phyloP scores from a whole-genome alignment of 2,329 filamentous ascomycete genomes.

The Coniochaeta sp. region DNA sequence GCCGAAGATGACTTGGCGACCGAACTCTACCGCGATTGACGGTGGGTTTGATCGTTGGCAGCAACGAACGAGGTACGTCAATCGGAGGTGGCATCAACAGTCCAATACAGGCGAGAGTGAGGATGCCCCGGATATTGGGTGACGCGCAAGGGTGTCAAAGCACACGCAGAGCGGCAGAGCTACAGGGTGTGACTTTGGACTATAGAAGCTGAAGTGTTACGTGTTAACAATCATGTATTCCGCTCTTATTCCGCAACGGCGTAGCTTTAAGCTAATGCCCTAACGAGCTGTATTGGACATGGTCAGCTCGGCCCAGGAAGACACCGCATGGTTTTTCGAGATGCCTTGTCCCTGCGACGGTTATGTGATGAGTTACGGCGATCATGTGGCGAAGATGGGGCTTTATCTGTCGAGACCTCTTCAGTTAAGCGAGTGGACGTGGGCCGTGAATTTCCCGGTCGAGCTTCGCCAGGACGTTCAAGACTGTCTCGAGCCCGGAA shows the following conservation, averaged over 20 bases:
- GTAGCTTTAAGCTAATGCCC: too few species aligned
- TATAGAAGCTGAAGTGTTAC: background rate
- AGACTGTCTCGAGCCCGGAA: background rate
- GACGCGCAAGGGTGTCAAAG: background rate
- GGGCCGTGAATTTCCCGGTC: background rate
- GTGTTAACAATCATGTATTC: too few species aligned
- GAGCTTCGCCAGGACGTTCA: background rate
- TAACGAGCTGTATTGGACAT: background rate
- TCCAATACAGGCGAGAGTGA: background rate
- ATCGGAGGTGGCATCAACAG: background rate
- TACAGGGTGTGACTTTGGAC: background rate
- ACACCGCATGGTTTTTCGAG: background rate
- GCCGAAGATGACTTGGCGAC: too few species aligned
- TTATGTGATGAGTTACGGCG: background rate
- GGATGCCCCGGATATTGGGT: background rate
- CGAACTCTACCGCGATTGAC: background rate
- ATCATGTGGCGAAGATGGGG: background rate
- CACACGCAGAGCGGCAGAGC: background rate
- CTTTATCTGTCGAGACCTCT: background rate
- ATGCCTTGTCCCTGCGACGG: background rate
- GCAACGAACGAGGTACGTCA: background rate
- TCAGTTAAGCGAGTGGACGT: background rate
- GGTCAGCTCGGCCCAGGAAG: background rate
- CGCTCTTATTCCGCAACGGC: too few species aligned
- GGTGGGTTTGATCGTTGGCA: background rate